These are phyloP conservation scores for Leishmania aethiopica DNA, from an alignment of 208 protist genomes.

Conservation along the genomic window DNA sequence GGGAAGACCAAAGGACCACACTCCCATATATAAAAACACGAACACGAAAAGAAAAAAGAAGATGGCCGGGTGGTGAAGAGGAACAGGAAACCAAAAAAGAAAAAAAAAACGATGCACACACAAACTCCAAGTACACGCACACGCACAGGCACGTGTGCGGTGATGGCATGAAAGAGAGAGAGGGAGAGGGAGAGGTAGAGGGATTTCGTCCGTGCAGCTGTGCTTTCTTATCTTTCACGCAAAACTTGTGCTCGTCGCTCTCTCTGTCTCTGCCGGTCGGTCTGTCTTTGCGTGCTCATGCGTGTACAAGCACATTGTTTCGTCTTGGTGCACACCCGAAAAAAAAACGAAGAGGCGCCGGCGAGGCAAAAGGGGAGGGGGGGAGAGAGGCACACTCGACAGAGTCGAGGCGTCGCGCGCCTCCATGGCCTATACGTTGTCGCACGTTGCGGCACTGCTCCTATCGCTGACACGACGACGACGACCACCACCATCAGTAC, in stretches of 20 bases:
- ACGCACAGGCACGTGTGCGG: neutral
- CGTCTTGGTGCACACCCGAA: neutral
- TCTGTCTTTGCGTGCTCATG: neutral
- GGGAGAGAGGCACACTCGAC: neutral
- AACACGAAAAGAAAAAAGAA: neutral
- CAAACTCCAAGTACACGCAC: too few relatives aligned
- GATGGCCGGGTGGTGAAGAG: neutral
- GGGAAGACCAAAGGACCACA: neutral
- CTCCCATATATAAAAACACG: neutral
- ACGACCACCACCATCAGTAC: neutral
- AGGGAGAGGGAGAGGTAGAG: neutral
- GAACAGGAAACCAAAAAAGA: neutral
- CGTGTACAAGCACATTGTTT: neutral
- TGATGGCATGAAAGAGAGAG: neutral
- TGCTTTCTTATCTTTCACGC: slow-evolving; percentile 32
- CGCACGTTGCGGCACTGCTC: neutral
- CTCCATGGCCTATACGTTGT: neutral
- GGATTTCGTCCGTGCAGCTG: slow-evolving; percentile 37
- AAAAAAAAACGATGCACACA: neutral
- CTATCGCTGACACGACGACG: neutral
- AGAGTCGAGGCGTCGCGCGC: neutral
- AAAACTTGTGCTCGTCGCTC: neutral
- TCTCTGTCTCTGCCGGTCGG: neutral
- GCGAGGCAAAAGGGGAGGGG: neutral
- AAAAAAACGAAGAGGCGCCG: neutral